Evolutionary conservation across 176 grass and related monocot genomes (phyloP).

Genomic region (Hyparrhenia diplandra): DNA sequence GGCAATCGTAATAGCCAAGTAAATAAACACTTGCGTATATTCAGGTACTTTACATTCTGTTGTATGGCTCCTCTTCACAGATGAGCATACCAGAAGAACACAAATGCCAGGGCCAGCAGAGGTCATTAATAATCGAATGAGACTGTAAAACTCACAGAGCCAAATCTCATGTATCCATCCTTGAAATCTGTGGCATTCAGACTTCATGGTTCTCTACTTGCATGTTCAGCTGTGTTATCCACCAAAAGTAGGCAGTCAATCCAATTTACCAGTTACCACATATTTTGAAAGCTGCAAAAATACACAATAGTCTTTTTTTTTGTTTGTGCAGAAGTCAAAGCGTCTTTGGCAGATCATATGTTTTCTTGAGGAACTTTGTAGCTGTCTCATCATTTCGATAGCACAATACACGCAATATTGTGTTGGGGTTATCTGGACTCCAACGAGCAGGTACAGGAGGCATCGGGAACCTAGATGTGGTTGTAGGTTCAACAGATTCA

Average conservation of each 20-base stretch:
- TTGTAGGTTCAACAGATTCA: slow-evolving; percentile 22
- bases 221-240: background rate
- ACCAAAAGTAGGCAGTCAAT: background rate
- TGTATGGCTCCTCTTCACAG: background rate
- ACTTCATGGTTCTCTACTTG: background rate
- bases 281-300: slow-evolving; percentile 1
- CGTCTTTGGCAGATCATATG: slow-evolving; percentile 83
- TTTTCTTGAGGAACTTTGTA: slow-evolving; percentile 80
- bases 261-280: background rate
- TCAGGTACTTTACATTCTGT: background rate
- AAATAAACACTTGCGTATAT: background rate
- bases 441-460: slow-evolving; percentile 70
- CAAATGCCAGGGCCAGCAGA: background rate
- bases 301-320: background rate
- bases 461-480: slow-evolving; percentile 42
- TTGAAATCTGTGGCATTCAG: background rate
- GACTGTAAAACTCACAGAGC: background rate
- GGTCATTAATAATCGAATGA: background rate
- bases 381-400: slow-evolving; percentile 73
- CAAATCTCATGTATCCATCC: background rate
- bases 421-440: slow-evolving; percentile 76
- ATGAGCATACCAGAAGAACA: background rate
- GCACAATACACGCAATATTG: slow-evolving; percentile 78
- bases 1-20: background rate
- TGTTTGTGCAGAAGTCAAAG: slow-evolving; percentile 46